Evolutionary conservation across 208 protist genomes (phyloP).

Genomic region (Acanthamoeba healyi): DNA sequence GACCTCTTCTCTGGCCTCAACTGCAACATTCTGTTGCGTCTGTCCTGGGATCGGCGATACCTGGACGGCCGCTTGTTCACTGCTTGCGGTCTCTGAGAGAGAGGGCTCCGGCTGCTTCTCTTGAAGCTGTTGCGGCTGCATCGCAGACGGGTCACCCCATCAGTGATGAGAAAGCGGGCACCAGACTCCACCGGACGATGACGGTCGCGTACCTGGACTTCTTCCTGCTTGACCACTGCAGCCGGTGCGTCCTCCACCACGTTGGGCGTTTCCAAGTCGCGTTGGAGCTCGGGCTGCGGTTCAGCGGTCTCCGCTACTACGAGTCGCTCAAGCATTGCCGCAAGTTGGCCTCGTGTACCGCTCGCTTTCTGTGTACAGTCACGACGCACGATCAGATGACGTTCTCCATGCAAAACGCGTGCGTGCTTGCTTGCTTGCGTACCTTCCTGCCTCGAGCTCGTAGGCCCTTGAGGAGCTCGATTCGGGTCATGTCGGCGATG

Average conservation of each 20-base stretch:
- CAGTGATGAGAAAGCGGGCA: no score
- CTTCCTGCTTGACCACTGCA: no score
- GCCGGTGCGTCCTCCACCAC: neutral
- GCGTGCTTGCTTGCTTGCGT: no score
- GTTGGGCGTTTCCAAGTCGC: neutral
- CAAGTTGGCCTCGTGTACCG: slow-evolving; percentile 6
- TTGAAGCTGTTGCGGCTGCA: neutral
- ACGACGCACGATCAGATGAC: neutral
- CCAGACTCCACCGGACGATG: no score
- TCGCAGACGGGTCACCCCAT: no score
- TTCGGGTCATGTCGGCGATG: slow-evolving; percentile 36
- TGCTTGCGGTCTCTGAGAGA: no score
- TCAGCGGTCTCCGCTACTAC: neutral
- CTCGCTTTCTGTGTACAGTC: neutral
- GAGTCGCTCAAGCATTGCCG: slow-evolving; percentile 17
- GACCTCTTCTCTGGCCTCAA: neutral
- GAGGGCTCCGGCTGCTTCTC: neutral
- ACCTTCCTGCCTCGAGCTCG: slow-evolving; percentile 34
- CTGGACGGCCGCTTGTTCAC: no score
- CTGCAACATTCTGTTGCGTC: no score
- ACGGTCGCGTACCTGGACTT: no score
- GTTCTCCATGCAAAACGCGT: no score
- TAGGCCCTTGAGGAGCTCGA: slow-evolving; percentile 25
- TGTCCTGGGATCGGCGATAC: no score
- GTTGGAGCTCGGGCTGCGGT: neutral